A percentile compares a stretch with the other conserved stretches of the same genome.
Conservation (phyloP, 805 yeast species). For the Suhomyces faveliae region DNA sequence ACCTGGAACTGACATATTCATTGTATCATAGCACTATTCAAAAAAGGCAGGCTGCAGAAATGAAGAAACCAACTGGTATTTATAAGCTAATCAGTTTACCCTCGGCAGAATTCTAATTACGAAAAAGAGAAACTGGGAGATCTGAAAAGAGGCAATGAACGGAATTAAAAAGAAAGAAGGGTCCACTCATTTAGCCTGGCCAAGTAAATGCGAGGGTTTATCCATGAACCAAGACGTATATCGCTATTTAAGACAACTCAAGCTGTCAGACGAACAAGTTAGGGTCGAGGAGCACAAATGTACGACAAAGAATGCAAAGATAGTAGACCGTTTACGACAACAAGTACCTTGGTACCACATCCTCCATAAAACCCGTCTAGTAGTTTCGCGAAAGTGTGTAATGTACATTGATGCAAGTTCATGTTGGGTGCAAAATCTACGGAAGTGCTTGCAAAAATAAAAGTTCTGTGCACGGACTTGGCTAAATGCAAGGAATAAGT, state of each 20-base stretch:
- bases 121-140: not conserved
- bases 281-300: not conserved
- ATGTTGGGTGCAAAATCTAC: conserved; percentile 1
- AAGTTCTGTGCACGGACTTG: not conserved
- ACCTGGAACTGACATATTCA: not conserved
- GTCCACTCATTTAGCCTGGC: not conserved
- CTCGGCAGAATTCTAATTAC: not conserved
- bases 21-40: not conserved
- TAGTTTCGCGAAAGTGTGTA: too few relatives aligned
- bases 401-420: conserved; percentile 6
- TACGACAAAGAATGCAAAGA: too few relatives aligned
- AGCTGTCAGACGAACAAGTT: not conserved
- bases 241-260: too few relatives aligned
- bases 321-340: too few relatives aligned
- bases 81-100: not conserved
- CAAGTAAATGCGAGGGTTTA: not conserved
- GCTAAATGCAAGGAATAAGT: not conserved
- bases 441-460: not conserved
- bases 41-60: not conserved
- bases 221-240: not conserved
- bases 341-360: too few relatives aligned
- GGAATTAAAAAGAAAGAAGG: not conserved
- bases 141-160: not conserved
- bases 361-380: too few relatives aligned
- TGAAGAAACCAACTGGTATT: not conserved